Evolutionary conservation across 1,284 basidiomycete species (phyloP).

Genomic region (Stereum hirsutum): DNA sequence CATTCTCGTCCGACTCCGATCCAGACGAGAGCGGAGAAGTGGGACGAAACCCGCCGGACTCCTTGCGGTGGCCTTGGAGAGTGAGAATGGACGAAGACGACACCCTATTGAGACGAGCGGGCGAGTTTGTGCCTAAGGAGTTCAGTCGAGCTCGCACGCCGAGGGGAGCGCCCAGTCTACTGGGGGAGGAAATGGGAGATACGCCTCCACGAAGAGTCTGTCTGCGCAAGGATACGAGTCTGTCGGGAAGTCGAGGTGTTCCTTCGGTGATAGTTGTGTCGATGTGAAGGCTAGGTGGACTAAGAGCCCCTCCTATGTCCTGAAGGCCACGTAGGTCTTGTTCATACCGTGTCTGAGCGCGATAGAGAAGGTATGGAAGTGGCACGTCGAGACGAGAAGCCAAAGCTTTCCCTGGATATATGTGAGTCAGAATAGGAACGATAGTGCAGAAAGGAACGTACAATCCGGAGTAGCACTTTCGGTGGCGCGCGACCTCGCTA

Average conservation of each 20-base stretch:
- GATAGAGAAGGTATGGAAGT: slow-evolving; percentile 71
- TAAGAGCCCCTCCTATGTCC: slow-evolving; percentile 51
- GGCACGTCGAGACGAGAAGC: slow-evolving; percentile 72
- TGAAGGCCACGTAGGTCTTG: slow-evolving; percentile 71
- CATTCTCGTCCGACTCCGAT: slow-evolving; percentile 39
- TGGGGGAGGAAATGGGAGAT: slow-evolving; percentile 10
- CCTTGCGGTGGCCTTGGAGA: slow-evolving; percentile 35
- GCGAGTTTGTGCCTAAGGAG: slow-evolving; percentile 46
- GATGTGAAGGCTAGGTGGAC: slow-evolving; percentile 19
- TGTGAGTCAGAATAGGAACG: too few species aligned
- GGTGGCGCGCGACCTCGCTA: slow-evolving; percentile 60
- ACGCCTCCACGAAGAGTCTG: slow-evolving; percentile 9
- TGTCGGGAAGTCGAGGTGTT: slow-evolving; percentile 4
- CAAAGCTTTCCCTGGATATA: slow-evolving; percentile 61
- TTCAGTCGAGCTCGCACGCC: slow-evolving; percentile 60
- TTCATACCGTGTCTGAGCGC: slow-evolving; percentile 71
- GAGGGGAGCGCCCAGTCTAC: slow-evolving; percentile 28
- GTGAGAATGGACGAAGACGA: slow-evolving; percentile 62
- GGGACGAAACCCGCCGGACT: slow-evolving; percentile 15
- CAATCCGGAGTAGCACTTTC: slow-evolving; percentile 68
- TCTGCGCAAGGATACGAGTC: slow-evolving; percentile 10
- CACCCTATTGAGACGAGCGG: slow-evolving; percentile 36
- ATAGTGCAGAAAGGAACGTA: slow-evolving; percentile 28
- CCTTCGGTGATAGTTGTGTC: slow-evolving; percentile 14
- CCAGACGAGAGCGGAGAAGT: slow-evolving; percentile 39